phyloP scores from a whole-genome alignment of 2,329 filamentous ascomycete genomes.

The Xylaria polymorpha region DNA sequence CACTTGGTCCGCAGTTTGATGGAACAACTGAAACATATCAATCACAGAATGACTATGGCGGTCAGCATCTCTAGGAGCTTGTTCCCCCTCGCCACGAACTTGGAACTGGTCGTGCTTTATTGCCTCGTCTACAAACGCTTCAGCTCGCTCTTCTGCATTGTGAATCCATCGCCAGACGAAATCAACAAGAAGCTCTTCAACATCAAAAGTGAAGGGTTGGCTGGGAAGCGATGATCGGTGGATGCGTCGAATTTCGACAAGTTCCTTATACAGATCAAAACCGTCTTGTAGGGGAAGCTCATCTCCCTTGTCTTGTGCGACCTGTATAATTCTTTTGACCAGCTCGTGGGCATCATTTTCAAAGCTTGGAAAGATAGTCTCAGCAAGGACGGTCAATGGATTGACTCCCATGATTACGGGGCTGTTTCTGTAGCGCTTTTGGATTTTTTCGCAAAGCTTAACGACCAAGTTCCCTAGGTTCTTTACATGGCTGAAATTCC shows the following conservation, averaged over 20 bases:
- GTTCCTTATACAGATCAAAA: constrained; percentile 90
- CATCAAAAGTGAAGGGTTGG: constrained; percentile 83
- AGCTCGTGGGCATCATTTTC: constrained; percentile 90
- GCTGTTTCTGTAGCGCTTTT: constrained; percentile 90
- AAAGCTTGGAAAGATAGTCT: constrained; percentile 88
- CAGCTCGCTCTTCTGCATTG: constrained; percentile 80
- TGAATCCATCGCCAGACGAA: constrained; percentile 98
- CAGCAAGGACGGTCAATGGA: constrained; percentile 76
- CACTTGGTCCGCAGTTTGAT: constrained; percentile 89
- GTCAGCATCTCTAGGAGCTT: constrained; percentile 78
- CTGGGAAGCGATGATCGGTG: constrained; percentile 80
- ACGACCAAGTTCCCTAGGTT: constrained; percentile 87
- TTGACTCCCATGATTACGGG: constrained; percentile 84
- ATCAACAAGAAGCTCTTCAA: constrained; percentile 85
- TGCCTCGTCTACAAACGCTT: constrained; percentile 87
- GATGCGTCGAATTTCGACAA: constrained; percentile 85
- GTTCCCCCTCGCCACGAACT: constrained; percentile 73
- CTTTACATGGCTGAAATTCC: constrained; percentile 92
- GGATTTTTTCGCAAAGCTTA: constrained; percentile 86
- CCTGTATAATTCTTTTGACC: constrained; percentile 81
- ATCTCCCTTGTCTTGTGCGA: constrained; percentile 73
- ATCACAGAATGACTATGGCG: constrained; percentile 93
- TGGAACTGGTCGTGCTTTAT: constrained; percentile 91
- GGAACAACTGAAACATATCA: constrained; percentile 94
- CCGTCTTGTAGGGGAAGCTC: constrained; percentile 92